Conservation (phyloP, 2,329 filamentous ascomycete species). For the Nemania sp. region DNA sequence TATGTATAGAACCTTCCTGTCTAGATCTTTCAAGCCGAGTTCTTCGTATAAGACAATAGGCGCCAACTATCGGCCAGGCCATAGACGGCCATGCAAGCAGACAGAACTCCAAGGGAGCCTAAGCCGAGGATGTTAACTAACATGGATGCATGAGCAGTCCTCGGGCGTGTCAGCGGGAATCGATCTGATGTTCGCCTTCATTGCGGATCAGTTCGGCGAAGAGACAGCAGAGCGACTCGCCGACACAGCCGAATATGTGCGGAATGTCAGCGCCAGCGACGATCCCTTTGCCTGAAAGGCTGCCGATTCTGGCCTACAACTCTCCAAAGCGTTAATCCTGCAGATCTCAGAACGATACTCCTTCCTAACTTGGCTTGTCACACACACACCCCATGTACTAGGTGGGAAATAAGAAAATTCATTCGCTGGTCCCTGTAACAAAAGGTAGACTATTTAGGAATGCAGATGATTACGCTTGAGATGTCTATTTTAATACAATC, state of each 20-base stretch:
- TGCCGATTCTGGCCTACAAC: neutral
- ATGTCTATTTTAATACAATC: constrained; percentile 2
- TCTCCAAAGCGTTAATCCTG: neutral
- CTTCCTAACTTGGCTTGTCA: constrained; percentile 8
- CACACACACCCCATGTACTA: constrained; percentile 3
- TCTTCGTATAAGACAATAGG: neutral
- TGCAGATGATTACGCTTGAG: constrained; percentile 4
- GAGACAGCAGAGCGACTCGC: constrained; percentile 53
- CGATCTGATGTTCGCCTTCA: constrained; percentile 62
- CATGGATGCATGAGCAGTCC: constrained; percentile 36
- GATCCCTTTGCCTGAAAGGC: constrained; percentile 57
- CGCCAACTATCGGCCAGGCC: neutral
- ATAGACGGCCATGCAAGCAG: neutral
- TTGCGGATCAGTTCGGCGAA: constrained; percentile 57
- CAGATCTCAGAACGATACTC: neutral
- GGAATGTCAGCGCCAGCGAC: constrained; percentile 50
- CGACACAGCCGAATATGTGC: constrained; percentile 59
- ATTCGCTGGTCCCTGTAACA: neutral
- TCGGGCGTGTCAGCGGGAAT: constrained; percentile 64
- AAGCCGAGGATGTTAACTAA: neutral
- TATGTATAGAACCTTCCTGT: constrained; percentile 8
- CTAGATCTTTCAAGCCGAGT: no score
- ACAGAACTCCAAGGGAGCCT: neutral
- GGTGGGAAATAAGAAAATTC: neutral
- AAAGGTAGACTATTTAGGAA: neutral